Evolutionary conservation across 1,284 basidiomycete genomes (phyloP), one percentile per base, ranked within the genome.

Genomic region (Tylopilus sp.): DNA sequence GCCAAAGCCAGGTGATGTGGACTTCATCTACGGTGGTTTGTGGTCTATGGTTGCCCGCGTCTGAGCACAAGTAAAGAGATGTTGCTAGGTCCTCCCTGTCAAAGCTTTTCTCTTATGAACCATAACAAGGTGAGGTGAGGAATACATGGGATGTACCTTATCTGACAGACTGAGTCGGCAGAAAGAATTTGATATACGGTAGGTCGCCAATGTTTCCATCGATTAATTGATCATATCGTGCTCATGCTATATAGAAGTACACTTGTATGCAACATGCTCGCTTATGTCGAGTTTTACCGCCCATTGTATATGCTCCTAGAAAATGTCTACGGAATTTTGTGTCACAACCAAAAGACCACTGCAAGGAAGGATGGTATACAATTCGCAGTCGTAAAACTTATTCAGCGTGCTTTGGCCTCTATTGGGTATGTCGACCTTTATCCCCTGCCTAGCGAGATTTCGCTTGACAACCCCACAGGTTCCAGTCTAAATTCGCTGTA

Each of bases 21-120:
- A 88, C 56, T 76, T 88, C 50, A 81, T 88, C 31, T 84, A 74
- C 64, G 85, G 85, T 56, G 84, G 82, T 83, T 66, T 41, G 72
- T 66, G 30, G 42, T 55, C 12, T 41, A 42, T 20, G 24, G 20
- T 49, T 51, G 10, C 43, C 12, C 48, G 11, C 29, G 17, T 29
- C 35, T 42, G 20, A 10, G 26, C n/a, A 44, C 40, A 41, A 52
- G 35, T 53, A 42, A 50, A 30, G 17, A 30, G 20, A 50, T 4
- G 20, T 50, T 18, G 9, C 7, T 46, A 85, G 83, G 84, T 7
- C 82, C 83, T 11, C 85, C 85, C 12, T 87, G 85, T 59, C 85
- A 87, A 56, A 77, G 80, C 2, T 87, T 84, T 59, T 83, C 80
- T 48, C 59, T 66, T 0, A 78, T 81, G 55, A 87, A 87, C 52